Percentiles rank a stretch among this genome's conserved stretches.
Conservation (phyloP, 257 asterid species). For the Solanum corneliomulleri region DNA sequence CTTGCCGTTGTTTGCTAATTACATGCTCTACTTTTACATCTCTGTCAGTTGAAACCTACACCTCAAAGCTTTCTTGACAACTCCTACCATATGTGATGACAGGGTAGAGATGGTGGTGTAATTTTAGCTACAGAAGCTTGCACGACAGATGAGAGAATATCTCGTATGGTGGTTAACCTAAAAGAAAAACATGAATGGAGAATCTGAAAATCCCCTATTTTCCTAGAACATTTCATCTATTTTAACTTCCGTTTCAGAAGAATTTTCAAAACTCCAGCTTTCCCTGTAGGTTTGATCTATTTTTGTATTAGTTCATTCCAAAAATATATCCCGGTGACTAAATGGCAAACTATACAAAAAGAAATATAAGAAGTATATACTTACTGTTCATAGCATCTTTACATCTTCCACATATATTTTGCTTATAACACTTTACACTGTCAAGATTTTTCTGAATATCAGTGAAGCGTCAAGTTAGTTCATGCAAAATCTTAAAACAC, state of each 20-base stretch:
- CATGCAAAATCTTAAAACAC: background rate
- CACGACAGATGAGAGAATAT: background rate
- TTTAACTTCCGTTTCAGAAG: background rate
- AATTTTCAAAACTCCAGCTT: background rate
- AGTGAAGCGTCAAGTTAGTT: no score
- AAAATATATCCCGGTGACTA: background rate
- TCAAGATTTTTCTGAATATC: background rate
- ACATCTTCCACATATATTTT: background rate
- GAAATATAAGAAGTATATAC: background rate
- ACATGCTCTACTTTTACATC: background rate
- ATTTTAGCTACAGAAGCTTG: background rate
- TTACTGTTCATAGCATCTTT: background rate
- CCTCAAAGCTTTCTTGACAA: background rate
- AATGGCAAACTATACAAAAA: background rate
- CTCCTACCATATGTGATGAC: background rate
- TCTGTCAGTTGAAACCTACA: background rate
- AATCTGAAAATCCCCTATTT: background rate
- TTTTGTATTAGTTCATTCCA: background rate
- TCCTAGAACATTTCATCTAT: background rate
- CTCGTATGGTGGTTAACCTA: background rate
- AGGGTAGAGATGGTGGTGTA: background rate
- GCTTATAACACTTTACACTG: background rate
- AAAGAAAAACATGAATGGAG: background rate
- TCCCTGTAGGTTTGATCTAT: background rate
- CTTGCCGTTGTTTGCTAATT: background rate